Base-by-base conservation (phyloP, 129 eudicot species). In the Chrysanthemum makinoi region DNA sequence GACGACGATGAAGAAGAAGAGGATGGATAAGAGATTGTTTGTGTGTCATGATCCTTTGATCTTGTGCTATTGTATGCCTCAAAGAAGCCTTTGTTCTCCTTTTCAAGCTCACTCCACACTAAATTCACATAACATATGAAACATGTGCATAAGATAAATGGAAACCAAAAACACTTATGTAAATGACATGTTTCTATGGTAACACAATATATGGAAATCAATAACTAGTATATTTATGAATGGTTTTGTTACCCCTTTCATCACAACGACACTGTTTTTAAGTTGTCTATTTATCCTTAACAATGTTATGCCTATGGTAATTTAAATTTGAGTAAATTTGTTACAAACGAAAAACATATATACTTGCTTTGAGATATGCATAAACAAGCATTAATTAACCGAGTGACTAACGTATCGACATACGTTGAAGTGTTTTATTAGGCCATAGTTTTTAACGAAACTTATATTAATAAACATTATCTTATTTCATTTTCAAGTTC, bases 31-130 rank as follows among this genome's bases (percentile, higher is more conserved):
- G 78, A 52, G 26, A 9, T 13, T 0, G 52, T n/a, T 17, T 46
- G 43, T 24, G 72, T 53, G 28, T 61, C 43, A 39, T 70, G 72
- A 70, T 63, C 47, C 48, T 70, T 77, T 8, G 20, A 66, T 69
- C 77, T 76, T 28, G 70, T 82, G 66, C 70, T 84, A 18, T 78
- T 53, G 74, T 88, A 88, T 43, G 77, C 76, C 65, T 89, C 86
- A 58, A 89, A 86, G 80, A 89, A 89, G 74, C 75, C 89, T 61
- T 77, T 83, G 79, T 89, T 89, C 84, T 81, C 96, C 46, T 89
- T 89, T 82, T 89, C 96, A 39, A 89, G 85, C 87, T 89, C 96
- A 46, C 80, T 86, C 96, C 96, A 89, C 78, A 89, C 96, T 86
- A 67, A 62, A 67, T 2, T 11, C 17, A 66, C 56, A 67, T 26